These are phyloP conservation scores for Fagopyrum homotropicum DNA, from an alignment of 148 eudicot genomes.

Conservation along the genomic window DNA sequence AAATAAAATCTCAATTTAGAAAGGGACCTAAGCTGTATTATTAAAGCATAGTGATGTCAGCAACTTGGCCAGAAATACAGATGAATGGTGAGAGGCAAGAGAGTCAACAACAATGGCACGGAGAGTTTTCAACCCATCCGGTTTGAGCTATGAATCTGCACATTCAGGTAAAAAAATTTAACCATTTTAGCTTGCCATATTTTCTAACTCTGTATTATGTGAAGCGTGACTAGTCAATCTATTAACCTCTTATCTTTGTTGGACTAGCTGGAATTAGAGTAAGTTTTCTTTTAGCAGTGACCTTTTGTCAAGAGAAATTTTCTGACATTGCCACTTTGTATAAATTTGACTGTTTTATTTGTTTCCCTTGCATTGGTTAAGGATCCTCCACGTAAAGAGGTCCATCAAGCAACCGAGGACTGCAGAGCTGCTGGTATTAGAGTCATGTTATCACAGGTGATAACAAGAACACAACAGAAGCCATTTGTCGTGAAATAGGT, in stretches of 20 bases:
- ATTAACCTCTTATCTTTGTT: constrained; percentile 18
- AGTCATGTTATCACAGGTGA: constrained; percentile 53
- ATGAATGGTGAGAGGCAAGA: too few species aligned
- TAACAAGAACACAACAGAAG: constrained; percentile 48
- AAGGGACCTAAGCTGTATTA: too few species aligned
- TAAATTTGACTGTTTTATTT: not conserved
- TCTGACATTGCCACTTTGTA: not conserved
- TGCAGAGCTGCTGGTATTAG: constrained; percentile 48
- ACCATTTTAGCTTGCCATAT: too few species aligned
- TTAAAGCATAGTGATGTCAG: too few species aligned
- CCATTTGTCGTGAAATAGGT: constrained; percentile 49
- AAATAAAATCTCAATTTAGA: too few species aligned
- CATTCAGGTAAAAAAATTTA: too few species aligned
- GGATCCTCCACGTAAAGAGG: constrained; percentile 56
- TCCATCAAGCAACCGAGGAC: constrained; percentile 41
- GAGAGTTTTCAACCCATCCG: too few species aligned
- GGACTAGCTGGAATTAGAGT: constrained; percentile 28
- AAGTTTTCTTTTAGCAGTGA: not conserved
- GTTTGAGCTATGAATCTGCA: too few species aligned
- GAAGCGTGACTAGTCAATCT: too few species aligned
- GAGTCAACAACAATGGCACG: too few species aligned
- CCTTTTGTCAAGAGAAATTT: not conserved
- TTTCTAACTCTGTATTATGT: too few species aligned
- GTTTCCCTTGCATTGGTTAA: constrained; percentile 7
- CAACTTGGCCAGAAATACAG: too few species aligned